Evolutionary conservation across 1,284 basidiomycete species (phyloP).

Genomic region (Boletellus sp.): DNA sequence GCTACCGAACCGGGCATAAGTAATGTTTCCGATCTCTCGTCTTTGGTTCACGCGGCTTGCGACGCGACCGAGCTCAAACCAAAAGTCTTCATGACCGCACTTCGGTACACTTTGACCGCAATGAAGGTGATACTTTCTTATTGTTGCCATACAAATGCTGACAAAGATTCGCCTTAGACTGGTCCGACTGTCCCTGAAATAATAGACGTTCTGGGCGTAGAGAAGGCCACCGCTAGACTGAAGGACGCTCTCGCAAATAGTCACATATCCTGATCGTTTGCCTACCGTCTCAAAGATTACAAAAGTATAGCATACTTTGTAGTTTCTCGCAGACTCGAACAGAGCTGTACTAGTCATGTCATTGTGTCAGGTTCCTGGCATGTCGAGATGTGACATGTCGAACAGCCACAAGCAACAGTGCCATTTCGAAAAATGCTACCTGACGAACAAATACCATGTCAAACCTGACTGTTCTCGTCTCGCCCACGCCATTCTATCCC

Average conservation of each 20-base stretch:
- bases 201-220: constrained; percentile 41
- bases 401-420: too few relatives aligned
- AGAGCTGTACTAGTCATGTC: too few relatives aligned
- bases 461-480: constrained; percentile 34
- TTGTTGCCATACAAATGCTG: not conserved
- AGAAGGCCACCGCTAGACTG: constrained; percentile 35
- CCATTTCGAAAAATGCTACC: too few relatives aligned
- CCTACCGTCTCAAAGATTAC: too few relatives aligned
- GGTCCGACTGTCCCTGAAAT: constrained; percentile 48
- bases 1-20: constrained; percentile 8
- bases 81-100: constrained; percentile 63
- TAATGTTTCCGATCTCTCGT: constrained; percentile 36
- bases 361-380: too few relatives aligned
- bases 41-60: constrained; percentile 46
- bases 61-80: constrained; percentile 41
- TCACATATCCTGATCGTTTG: constrained; percentile 1
- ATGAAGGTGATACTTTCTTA: constrained; percentile 57
- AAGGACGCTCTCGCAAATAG: constrained; percentile 4
- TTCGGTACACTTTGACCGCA: constrained; percentile 77
- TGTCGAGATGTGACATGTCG: too few relatives aligned
- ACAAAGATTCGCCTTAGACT: constrained; percentile 28
- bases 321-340: too few relatives aligned
- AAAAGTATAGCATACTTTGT: too few relatives aligned
- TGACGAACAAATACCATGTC: constrained; percentile 23
- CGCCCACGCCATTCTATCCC: constrained; percentile 28